Evolutionary conservation across 192 early-diverging fungal species (phyloP).

Genomic region (Entophlyctis luteolus): DNA sequence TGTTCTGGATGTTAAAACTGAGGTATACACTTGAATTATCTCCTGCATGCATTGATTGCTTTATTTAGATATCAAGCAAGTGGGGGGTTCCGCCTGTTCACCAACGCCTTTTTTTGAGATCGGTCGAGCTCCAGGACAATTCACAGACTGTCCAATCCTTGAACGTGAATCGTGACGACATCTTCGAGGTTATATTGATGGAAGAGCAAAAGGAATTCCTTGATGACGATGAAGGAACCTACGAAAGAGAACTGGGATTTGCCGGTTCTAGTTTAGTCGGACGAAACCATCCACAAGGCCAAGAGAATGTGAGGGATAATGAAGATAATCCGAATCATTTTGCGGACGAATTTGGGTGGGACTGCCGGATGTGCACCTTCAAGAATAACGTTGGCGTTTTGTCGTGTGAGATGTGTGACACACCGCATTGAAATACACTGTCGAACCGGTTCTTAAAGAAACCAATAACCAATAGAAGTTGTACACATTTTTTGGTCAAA

Average conservation of each 20-base stretch:
- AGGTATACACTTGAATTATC: neutral
- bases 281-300: neutral
- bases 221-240: constrained; percentile 1
- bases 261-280: constrained; percentile 7
- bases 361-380: constrained; percentile 1
- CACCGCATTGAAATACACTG: neutral
- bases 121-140: neutral
- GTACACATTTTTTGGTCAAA: no score
- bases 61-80: constrained; percentile 5
- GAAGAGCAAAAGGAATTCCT: neutral
- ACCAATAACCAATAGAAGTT: no score
- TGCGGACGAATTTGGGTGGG: neutral
- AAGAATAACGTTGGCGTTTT: neutral
- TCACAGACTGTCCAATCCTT: neutral
- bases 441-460: no score
- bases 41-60: neutral
- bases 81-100: constrained; percentile 18
- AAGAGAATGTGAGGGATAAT: neutral
- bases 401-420: neutral
- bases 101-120: constrained; percentile 7
- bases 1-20: constrained; percentile 14
- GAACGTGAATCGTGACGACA: neutral
- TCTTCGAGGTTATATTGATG: constrained; percentile 14
- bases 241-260: constrained; percentile 17
- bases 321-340: neutral